Base-by-base conservation (phyloP, 1,284 basidiomycete species). In the Trametes pubescens region DNA sequence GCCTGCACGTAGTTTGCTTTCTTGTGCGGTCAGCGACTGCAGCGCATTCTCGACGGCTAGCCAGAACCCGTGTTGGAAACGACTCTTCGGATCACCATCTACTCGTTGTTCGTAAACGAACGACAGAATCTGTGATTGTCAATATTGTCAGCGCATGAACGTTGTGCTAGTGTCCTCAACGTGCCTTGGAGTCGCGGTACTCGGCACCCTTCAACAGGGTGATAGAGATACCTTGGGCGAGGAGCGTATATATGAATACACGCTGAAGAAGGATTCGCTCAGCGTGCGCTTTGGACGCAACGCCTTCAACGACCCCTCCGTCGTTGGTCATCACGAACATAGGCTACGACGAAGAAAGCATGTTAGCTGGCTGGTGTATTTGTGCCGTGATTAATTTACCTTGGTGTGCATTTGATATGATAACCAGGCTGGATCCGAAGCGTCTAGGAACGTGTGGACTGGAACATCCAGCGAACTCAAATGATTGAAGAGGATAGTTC, bases 261-360 rank as follows among this genome's bases (percentile, higher is more conserved):
- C 88, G 80, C 64, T 88, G 86, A 4, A 75, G 68, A 1, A 90
- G 75, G 13, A 81, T 72, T 11, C 78, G 74, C 47, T 78, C 76
- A 2, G 73, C 64, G 2, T 68, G 66, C 11, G 74, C 54, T 1
- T 60, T 14, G 65, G 59, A 10, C 57, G 61, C 3, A 63, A 58
- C 13, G 72, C 59, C 1, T 29, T 67, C 65, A 7, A 71, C 64
- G 4, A 73, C 56, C 2, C 80, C 82, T 6, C 86, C 87, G 62
- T 88, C 87, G 67, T 85, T 83, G 13, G 80, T 76, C 75, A 91
- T 78, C 21, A 85, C 78, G 60, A 89, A 90, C 87, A 91, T 89
- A 1, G 90, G 89, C 87, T 90, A 59, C 3, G 37, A 46, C 47
- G 22, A 29, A 4, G 18, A 34, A 47, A 22, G n/a, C 21, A 34